Percentiles rank a stretch among this genome's conserved stretches.
Evolutionary conservation across 805 yeast species (phyloP).

Genomic region (Priceomyces haplophilus): DNA sequence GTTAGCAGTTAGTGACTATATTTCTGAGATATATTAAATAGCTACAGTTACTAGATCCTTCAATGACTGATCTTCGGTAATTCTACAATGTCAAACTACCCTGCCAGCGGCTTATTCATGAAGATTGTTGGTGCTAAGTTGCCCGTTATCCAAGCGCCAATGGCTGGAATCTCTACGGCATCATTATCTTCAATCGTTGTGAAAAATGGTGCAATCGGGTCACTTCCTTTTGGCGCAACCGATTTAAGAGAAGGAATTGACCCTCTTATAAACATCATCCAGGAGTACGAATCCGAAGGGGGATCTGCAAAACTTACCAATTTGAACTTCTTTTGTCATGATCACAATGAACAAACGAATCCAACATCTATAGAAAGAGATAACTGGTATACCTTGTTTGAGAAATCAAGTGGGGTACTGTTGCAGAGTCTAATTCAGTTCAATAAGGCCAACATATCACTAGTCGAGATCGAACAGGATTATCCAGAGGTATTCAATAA

Average conservation of each 20-base stretch:
- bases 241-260: conserved; percentile 23
- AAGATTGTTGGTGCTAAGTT: conserved; percentile 26
- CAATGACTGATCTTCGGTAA: too few relatives aligned
- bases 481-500: conserved; percentile 14
- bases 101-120: conserved; percentile 3
- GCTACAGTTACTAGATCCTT: too few relatives aligned
- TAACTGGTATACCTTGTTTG: conserved; percentile 22
- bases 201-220: conserved; percentile 49
- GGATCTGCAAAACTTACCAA: conserved; percentile 27
- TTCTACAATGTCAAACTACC: neutral
- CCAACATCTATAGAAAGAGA: conserved; percentile 16
- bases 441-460: conserved; percentile 25
- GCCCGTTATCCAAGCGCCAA: conserved; percentile 56
- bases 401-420: conserved; percentile 6
- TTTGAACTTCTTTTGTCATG: conserved; percentile 48
- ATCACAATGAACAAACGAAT: conserved; percentile 14
- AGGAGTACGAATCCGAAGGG: conserved; percentile 14
- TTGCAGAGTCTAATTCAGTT: conserved; percentile 9
- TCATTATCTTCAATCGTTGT: conserved; percentile 43
- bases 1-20: neutral
- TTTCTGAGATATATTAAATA: too few relatives aligned
- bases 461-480: conserved; percentile 25
- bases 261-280: conserved; percentile 10
- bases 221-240: conserved; percentile 39
- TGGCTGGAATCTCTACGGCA: conserved; percentile 55